Percentiles rank a stretch among this genome's conserved stretches.
These are phyloP conservation scores for Poronia punctata DNA, from an alignment of 495 filamentous ascomycete species.

Conservation along the genomic window DNA sequence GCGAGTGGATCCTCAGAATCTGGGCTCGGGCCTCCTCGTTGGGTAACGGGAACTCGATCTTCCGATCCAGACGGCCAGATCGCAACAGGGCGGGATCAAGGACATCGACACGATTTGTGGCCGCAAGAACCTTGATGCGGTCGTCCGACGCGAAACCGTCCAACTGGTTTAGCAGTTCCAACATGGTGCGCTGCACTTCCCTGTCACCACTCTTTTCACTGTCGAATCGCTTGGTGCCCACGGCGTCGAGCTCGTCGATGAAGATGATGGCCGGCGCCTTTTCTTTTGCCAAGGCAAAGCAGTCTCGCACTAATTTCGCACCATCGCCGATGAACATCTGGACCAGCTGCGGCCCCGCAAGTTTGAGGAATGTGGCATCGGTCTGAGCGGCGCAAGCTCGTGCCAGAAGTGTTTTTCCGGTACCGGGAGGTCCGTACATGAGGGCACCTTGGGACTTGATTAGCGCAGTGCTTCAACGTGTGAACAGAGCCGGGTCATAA, in stretches of 20 bases:
- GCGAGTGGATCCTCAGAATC: constrained; percentile 93
- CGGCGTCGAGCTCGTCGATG: constrained; percentile 96
- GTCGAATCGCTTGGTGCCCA: constrained; percentile 98
- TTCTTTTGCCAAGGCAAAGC: constrained; percentile 95
- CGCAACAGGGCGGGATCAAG: constrained; percentile 91
- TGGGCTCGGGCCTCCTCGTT: constrained; percentile 97
- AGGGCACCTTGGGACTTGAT: constrained; percentile 61
- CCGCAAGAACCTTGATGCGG: constrained; percentile 95
- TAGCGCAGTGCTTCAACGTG: not conserved
- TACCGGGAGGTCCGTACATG: constrained; percentile 98
- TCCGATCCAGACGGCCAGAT: constrained; percentile 91
- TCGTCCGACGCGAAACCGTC: constrained; percentile 99
- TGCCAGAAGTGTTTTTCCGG: constrained; percentile 93
- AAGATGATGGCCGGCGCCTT: constrained; percentile 99
- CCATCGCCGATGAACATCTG: constrained; percentile 99
- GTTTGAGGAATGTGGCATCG: constrained; percentile 97
- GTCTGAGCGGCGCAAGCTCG: constrained; percentile 97
- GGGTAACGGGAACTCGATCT: constrained; percentile 99
- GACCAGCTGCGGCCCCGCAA: constrained; percentile 96
- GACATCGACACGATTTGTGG: constrained; percentile 96
- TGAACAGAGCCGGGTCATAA: constrained; percentile 1
- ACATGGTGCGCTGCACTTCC: constrained; percentile 98
- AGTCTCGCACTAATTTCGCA: constrained; percentile 94
- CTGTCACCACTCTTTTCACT: constrained; percentile 96
- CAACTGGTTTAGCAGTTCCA: constrained; percentile 97